These are phyloP conservation scores for Paraphaeosphaeria minitans DNA, from an alignment of 2,329 filamentous ascomycete species.

Conservation along the genomic window DNA sequence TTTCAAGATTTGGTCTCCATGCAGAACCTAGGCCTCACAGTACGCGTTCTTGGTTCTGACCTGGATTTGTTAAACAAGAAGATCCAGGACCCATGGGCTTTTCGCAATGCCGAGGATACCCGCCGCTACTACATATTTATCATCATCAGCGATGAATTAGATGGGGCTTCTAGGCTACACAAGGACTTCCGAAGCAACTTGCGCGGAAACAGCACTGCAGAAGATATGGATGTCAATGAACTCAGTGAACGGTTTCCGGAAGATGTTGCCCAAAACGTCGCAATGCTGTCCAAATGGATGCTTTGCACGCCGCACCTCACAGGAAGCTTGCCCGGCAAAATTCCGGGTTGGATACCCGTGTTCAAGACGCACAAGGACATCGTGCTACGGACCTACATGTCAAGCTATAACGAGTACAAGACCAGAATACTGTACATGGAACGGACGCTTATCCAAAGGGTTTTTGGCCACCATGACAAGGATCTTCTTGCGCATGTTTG, in stretches of 20 bases:
- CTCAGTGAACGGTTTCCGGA: not conserved
- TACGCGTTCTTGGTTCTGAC: constrained; percentile 3
- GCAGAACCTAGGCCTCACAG: not conserved
- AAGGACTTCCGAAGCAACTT: not conserved
- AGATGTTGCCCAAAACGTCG: not conserved
- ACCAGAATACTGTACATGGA: constrained; percentile 6
- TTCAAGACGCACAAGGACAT: constrained; percentile 9
- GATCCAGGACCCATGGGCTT: not conserved
- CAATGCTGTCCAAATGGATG: constrained; percentile 8
- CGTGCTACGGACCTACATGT: constrained; percentile 8
- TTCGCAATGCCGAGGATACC: not conserved
- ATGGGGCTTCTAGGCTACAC: not conserved
- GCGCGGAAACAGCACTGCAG: not conserved
- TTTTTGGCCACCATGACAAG: constrained; percentile 8
- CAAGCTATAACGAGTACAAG: not conserved
- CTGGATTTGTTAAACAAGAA: not conserved
- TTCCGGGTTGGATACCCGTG: constrained; percentile 10
- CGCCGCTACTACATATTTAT: constrained; percentile 1
- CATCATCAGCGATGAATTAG: not conserved
- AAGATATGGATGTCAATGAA: not conserved
- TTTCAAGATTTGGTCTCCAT: not conserved
- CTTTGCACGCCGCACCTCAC: constrained; percentile 11
- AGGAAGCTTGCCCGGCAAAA: not conserved
- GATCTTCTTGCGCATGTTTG: not conserved
- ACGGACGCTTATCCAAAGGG: not conserved